Percentiles rank a stretch among this genome's conserved stretches.
Evolutionary conservation across 2,329 filamentous ascomycete species (phyloP).

Genomic region (Pyricularia grisea): DNA sequence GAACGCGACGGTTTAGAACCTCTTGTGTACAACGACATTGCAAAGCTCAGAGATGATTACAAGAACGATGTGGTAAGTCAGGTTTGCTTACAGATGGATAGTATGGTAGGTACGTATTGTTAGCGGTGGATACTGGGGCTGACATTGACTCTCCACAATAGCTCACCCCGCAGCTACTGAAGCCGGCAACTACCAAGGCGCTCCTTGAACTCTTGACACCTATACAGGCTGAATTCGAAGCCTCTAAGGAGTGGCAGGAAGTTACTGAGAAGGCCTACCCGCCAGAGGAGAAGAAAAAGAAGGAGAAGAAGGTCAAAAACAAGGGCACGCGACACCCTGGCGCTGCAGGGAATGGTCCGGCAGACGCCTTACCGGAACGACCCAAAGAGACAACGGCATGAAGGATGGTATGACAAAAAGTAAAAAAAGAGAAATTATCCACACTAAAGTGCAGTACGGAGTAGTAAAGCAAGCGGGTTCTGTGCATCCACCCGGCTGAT

Average conservation of each 20-base stretch:
- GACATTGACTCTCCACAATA: constrained; percentile 19
- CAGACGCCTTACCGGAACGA: background rate
- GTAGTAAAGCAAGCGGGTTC: background rate
- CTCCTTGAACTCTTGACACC: constrained; percentile 67
- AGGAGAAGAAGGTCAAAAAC: constrained; percentile 14
- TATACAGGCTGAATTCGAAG: constrained; percentile 65
- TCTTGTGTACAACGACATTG: constrained; percentile 68
- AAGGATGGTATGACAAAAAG: background rate
- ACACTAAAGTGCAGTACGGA: background rate
- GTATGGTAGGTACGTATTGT: constrained; percentile 3
- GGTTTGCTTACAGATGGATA: background rate
- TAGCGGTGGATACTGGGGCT: constrained; percentile 9
- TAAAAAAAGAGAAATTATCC: background rate
- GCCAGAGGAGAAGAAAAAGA: constrained; percentile 51
- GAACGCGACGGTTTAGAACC: constrained; percentile 58
- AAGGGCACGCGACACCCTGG: constrained; percentile 15
- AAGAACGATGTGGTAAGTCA: constrained; percentile 60
- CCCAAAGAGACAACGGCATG: constrained; percentile 3
- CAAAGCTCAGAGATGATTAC: constrained; percentile 73
- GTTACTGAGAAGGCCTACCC: constrained; percentile 76
- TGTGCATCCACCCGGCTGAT: background rate
- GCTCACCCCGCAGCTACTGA: constrained; percentile 79
- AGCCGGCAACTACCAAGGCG: constrained; percentile 69
- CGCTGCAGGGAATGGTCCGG: background rate
- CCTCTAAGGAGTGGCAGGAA: constrained; percentile 70